Conservation (phyloP, 2,329 filamentous ascomycete genomes). For the Xylariaceae sp. region DNA sequence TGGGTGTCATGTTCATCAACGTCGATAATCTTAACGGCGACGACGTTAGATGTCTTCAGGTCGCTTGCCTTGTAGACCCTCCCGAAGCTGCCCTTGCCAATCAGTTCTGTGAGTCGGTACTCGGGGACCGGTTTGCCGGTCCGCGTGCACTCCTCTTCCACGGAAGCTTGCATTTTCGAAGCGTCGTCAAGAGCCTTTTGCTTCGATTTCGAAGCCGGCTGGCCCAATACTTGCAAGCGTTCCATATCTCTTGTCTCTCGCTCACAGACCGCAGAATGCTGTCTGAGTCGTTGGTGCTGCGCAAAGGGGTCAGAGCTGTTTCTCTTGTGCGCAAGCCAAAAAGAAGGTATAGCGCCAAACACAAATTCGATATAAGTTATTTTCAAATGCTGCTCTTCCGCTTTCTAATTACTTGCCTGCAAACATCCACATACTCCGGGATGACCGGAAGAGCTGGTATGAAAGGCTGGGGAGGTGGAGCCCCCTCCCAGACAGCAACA, state of each 20-base stretch:
- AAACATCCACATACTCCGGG: conserved; percentile 1
- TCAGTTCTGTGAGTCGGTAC: conserved; percentile 67
- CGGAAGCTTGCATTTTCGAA: conserved; percentile 61
- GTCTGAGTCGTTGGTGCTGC: conserved; percentile 4
- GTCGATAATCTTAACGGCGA: conserved; percentile 79
- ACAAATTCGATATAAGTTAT: not conserved
- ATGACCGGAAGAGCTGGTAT: not conserved
- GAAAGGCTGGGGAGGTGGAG: too few species aligned
- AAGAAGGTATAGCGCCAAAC: not conserved
- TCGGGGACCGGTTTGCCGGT: conserved; percentile 57
- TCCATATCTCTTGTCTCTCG: conserved; percentile 26
- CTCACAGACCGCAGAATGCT: conserved; percentile 5
- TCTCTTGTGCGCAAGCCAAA: not conserved
- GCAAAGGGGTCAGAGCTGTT: conserved; percentile 2
- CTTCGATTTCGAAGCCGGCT: conserved; percentile 25
- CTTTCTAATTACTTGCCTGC: conserved; percentile 14
- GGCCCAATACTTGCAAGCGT: conserved; percentile 28
- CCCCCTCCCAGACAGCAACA: not conserved
- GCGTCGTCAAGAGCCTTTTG: conserved; percentile 65
- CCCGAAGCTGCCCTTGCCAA: conserved; percentile 71
- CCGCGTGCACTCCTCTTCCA: conserved; percentile 59
- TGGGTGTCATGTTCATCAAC: conserved; percentile 71
- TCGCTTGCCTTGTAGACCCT: conserved; percentile 65
- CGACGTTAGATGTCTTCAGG: conserved; percentile 47
- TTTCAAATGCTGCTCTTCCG: not conserved